Percentiles rank a stretch among this genome's conserved stretches.
These are phyloP conservation scores for Alisma plantagoaquatica DNA, from an alignment of 106 monocot species.

Conservation along the genomic window DNA sequence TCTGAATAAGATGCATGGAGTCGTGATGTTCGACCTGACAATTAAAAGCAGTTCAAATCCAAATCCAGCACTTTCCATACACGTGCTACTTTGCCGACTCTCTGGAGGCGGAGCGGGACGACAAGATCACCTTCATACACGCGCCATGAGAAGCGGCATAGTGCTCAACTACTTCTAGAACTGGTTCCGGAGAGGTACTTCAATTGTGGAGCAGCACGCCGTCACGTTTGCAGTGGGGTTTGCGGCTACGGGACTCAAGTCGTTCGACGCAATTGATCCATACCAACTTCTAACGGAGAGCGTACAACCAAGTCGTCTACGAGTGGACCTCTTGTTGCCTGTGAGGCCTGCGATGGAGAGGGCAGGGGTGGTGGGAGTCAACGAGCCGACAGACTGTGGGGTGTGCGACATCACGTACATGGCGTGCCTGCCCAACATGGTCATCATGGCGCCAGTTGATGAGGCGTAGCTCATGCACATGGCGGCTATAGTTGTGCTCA, in stretches of 20 bases:
- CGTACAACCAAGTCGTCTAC: not conserved
- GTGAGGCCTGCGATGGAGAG: not conserved
- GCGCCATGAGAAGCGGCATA: constrained; percentile 1
- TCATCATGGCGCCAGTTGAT: constrained; percentile 1
- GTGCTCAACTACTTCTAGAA: constrained; percentile 3
- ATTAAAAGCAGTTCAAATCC: not conserved
- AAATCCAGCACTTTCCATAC: not conserved
- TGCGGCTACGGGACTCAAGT: not conserved
- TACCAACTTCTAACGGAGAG: not conserved
- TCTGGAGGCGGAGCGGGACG: not conserved
- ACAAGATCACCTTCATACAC: not conserved
- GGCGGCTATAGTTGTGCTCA: not conserved
- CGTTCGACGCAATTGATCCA: not conserved
- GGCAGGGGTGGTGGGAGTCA: not conserved
- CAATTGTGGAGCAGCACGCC: not conserved
- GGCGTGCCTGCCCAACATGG: constrained; percentile 8
- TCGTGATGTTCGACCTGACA: not conserved
- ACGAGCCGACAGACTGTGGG: constrained; percentile 4
- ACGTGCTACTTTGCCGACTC: constrained; percentile 2
- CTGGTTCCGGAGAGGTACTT: not conserved
- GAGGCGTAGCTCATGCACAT: constrained; percentile 3
- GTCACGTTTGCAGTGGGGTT: constrained; percentile 1
- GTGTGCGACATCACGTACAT: constrained; percentile 3
- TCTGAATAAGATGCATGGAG: constrained; percentile 3
- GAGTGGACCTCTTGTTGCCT: not conserved